A percentile compares a stretch with the other conserved stretches of the same genome.
Conservation (phyloP, 306 rosid species). For the Dalbergia cultrata region DNA sequence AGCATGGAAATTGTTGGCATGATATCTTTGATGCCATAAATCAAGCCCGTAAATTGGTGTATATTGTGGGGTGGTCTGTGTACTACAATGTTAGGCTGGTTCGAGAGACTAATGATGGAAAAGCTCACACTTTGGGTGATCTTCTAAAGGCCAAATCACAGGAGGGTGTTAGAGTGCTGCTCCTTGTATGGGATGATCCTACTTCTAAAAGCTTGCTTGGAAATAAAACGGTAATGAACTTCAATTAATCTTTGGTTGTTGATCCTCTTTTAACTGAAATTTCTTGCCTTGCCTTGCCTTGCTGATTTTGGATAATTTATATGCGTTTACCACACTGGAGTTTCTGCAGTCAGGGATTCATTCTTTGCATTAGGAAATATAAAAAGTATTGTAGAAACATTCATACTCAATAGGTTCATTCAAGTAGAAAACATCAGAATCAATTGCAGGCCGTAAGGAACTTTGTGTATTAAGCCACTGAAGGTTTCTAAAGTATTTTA, state of each 20-base stretch:
- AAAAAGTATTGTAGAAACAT: neutral
- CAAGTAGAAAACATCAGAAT: neutral
- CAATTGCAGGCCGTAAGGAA: neutral
- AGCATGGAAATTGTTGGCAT: conserved; percentile 74
- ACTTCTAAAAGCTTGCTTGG: conserved; percentile 80
- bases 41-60: conserved; percentile 73
- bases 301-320: neutral
- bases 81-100: conserved; percentile 73
- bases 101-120: conserved; percentile 54
- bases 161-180: conserved; percentile 90
- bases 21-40: conserved; percentile 79
- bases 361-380: neutral
- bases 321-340: neutral
- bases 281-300: neutral
- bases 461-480: neutral
- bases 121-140: conserved; percentile 65
- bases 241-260: conserved; percentile 15
- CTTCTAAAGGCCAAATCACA: conserved; percentile 84
- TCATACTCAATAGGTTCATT: neutral
- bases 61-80: conserved; percentile 93
- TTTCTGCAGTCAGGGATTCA: neutral
- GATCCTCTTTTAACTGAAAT: neutral
- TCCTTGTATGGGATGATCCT: conserved; percentile 96
- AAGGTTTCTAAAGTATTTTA: neutral
- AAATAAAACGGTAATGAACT: conserved; percentile 62